Evolutionary conservation across 495 filamentous ascomycete species (phyloP), one percentile per base, ranked within the genome.

Genomic region (Penicillium bovifimosum): DNA sequence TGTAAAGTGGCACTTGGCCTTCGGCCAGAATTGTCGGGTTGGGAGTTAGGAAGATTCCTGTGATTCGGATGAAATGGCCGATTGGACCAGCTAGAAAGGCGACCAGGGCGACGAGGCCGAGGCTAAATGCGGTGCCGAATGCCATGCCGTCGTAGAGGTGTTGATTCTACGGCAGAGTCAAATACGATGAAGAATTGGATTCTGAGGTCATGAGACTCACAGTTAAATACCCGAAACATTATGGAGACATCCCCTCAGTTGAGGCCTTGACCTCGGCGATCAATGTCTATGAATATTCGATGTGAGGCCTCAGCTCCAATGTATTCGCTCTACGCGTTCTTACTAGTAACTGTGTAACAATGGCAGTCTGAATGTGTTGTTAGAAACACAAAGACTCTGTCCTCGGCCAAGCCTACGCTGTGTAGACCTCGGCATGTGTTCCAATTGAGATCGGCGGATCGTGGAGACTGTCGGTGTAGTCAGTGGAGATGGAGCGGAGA

Each of bases 1-100:
- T 79, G 18, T 56, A 51, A 44, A 64, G 54, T 5, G 74, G 63
- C 5, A 66, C 66, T 5, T 68, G 51, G 11, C 70, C 70, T 33
- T 73, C 64, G 20, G 68, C 42, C 9, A 70, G 66, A 3, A 61
- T 52, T 24, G 64, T 58, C 32, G 48, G 45, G 36, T 60, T 26
- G 11, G 74, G 60, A 16, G 57, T 54, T 26, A 60, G 47, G 54
- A 63, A 63, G 11, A 64, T 40, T 26, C 72, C 77, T 3, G 65
- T 10, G 32, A 73, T 53, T 3, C 46, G 65, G 7, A 66, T 26
- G 18, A 63, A 20, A 20, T 61, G 73, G 11, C 44, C 47, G 5
- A 74, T 44, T 0, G 70, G 65, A 9, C 50, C 48, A 38, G 69
- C 71, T 33, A 75, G 45, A 6, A 64, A 47, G 10, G 72, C 62